Conservation (phyloP, 495 filamentous ascomycete species). For the Lentithecium fluviatile region DNA sequence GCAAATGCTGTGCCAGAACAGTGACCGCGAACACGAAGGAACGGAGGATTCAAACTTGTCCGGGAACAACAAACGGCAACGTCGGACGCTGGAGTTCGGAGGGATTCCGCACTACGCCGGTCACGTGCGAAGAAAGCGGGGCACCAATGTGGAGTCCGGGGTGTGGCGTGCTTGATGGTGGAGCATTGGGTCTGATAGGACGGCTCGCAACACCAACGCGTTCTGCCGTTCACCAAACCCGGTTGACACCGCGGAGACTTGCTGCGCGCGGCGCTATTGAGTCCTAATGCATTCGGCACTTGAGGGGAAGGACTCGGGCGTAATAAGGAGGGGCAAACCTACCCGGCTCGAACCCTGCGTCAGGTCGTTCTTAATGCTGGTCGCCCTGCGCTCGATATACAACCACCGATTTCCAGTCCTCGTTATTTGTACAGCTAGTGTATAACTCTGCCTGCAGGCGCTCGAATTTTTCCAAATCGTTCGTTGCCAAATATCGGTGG, state of each 20-base stretch:
- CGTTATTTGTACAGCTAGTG: slow-evolving; percentile 9
- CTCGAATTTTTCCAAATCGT: neutral
- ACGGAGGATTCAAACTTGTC: too few relatives aligned
- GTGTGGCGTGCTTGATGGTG: neutral
- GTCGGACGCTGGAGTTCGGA: too few relatives aligned
- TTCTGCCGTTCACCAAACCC: neutral
- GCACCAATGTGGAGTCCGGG: neutral
- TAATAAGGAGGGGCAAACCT: too few relatives aligned
- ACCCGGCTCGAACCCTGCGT: too few relatives aligned
- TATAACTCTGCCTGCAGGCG: neutral
- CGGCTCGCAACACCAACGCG: neutral
- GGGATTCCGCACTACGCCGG: neutral
- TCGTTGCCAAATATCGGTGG: too few relatives aligned
- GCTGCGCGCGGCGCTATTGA: neutral
- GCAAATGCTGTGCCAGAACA: too few relatives aligned
- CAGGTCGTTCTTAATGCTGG: neutral
- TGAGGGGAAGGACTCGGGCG: neutral
- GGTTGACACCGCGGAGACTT: neutral
- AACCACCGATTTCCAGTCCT: neutral
- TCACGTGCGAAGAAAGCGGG: neutral
- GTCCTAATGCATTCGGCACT: slow-evolving; percentile 16
- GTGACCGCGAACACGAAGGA: too few relatives aligned
- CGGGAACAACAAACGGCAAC: too few relatives aligned
- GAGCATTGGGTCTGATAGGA: neutral
- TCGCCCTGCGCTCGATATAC: neutral